Base-by-base conservation (phyloP, 2,329 filamentous ascomycete genomes). In the Orbilia brochopaga region DNA sequence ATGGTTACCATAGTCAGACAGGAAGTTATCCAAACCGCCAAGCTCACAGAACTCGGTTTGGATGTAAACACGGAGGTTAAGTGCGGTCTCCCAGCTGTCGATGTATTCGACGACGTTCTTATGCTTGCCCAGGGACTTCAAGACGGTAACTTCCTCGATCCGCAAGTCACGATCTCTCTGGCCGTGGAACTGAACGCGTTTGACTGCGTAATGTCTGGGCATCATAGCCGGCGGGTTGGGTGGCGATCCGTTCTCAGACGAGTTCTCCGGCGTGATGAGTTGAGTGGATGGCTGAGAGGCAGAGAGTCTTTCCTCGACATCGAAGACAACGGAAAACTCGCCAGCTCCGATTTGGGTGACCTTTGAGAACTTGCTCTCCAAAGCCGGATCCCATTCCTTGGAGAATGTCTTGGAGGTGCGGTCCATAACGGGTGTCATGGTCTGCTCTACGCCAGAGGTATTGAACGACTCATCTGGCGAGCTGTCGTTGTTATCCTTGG, bases 31-130 rank as follows among this genome's bases (percentile, higher is more conserved):
- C 48, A 99, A 82, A 72, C 91, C 96, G 15, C 94, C 94, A 78
- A 96, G 91, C 78, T 97, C 92, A 77, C 94, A 99, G 78, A 88
- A 97, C 78, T 99, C 94, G 0, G 93, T 97, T 81, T 97, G 93
- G 72, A 99, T 97, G 81, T 97, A 99, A 8, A 99, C 85, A 78
- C 93, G 88, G 2, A 66, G 69, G 17, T 75, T 74, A 64, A 86
- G 85, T 75, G 90, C 87, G 70, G 89, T 85, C 80, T 97, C 93
- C 94, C 94, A 99, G 78, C 88, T 88, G 76, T 95, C 88, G 61
- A 92, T 83, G 75, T 93, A 90, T 74, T 90, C 87, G 58, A 99
- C 83, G 59, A 97, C 86, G 79, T 99, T 92, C 77, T 96, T 91
- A 62, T 89, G 88, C 66, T 90, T 87, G 57, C 86, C 86, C 46